Conservation (phyloP, 768 basidiomycete species). For the Tricholoma bakamatsutake region DNA sequence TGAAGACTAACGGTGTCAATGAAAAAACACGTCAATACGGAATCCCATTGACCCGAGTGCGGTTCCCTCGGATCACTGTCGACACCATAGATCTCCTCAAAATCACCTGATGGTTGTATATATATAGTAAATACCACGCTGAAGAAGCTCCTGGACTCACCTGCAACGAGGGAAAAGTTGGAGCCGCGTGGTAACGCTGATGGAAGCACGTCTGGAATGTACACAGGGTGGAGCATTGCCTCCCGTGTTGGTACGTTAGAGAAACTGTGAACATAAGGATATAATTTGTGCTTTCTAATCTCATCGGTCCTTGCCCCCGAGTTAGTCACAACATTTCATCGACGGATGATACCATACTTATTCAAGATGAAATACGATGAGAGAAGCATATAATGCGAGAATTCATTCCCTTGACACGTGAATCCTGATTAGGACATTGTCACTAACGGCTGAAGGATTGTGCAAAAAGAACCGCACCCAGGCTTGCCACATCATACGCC, state of each 20-base stretch:
- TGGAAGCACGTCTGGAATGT: constrained; percentile 82
- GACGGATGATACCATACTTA: constrained; percentile 40
- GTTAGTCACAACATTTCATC: background rate
- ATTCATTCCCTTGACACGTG: constrained; percentile 90
- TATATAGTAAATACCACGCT: too few relatives aligned
- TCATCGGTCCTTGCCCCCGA: constrained; percentile 44
- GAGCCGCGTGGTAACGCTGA: constrained; percentile 58
- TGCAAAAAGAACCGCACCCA: constrained; percentile 43
- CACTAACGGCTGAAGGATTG: background rate
- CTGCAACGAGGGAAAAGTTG: constrained; percentile 83
- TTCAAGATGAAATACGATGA: constrained; percentile 87
- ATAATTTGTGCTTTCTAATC: constrained; percentile 67
- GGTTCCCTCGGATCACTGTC: constrained; percentile 50
- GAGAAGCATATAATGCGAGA: constrained; percentile 92
- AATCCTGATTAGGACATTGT: constrained; percentile 51
- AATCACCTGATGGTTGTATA: constrained; percentile 61
- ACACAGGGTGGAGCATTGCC: constrained; percentile 60
- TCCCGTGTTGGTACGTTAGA: constrained; percentile 64
- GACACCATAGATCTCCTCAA: constrained; percentile 84
- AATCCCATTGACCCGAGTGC: constrained; percentile 80
- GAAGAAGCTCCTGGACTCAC: constrained; percentile 29
- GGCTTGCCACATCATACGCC: constrained; percentile 80
- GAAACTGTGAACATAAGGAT: constrained; percentile 90
- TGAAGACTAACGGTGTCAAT: constrained; percentile 73
- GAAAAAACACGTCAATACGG: constrained; percentile 93